These are phyloP conservation scores for Pythium apleroticum DNA, from an alignment of 352 stramenopile genomes.

Conservation along the genomic window DNA sequence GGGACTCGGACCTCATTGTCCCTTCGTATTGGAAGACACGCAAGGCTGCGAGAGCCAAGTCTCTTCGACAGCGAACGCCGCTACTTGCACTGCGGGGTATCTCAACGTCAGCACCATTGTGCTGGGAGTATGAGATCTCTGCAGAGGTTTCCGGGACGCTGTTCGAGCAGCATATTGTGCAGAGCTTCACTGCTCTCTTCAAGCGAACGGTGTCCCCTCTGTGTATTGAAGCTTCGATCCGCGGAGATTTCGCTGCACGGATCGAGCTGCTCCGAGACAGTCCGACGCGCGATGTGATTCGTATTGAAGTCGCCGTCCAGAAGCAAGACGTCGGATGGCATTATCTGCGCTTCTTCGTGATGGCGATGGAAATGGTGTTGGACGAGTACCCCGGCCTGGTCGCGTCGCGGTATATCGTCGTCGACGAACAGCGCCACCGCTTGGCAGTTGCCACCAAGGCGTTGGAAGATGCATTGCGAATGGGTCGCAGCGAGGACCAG, in stretches of 20 bases:
- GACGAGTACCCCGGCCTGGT: slow-evolving; percentile 19
- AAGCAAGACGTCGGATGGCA: background rate
- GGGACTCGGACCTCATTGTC: slow-evolving; percentile 23
- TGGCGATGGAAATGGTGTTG: slow-evolving; percentile 27
- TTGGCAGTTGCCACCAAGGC: background rate
- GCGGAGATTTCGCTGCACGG: slow-evolving; percentile 12
- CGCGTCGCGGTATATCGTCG: slow-evolving; percentile 21
- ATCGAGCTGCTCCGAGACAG: slow-evolving; percentile 8
- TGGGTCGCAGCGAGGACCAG: background rate
- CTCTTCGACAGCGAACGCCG: slow-evolving; percentile 7
- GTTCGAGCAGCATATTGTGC: slow-evolving; percentile 33
- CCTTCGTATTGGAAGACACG: slow-evolving; percentile 9
- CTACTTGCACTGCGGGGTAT: slow-evolving; percentile 11
- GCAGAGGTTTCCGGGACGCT: slow-evolving; percentile 29
- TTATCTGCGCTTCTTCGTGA: slow-evolving; percentile 23
- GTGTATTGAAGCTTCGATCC: slow-evolving; percentile 22
- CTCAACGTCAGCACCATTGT: slow-evolving; percentile 9
- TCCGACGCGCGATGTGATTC: slow-evolving; percentile 13
- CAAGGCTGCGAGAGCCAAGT: background rate
- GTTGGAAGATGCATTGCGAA: slow-evolving; percentile 7
- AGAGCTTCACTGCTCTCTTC: slow-evolving; percentile 28
- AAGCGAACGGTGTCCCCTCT: slow-evolving; percentile 3
- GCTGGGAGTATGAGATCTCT: slow-evolving; percentile 35
- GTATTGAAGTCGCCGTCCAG: slow-evolving; percentile 20
- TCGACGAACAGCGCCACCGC: background rate